phyloP scores from a whole-genome alignment of 129 eudicot genomes.

The Kitagawia praeruptora region DNA sequence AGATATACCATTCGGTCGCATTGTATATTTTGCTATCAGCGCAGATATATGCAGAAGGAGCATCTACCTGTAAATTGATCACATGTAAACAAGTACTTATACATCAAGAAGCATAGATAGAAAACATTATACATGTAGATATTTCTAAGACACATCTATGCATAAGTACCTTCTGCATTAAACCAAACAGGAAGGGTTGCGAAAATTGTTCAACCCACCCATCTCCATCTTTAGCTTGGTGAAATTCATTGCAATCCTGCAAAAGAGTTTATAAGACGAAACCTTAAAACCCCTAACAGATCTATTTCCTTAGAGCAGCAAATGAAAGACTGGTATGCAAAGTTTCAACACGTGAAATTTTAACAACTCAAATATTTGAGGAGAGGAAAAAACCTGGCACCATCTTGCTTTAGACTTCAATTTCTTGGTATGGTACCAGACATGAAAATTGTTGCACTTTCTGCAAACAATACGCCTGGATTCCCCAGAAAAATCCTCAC shows the following conservation, averaged over 20 bases:
- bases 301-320: neutral
- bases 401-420: constrained; percentile 55
- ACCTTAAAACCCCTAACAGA: neutral
- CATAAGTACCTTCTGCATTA: constrained; percentile 61
- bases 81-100: neutral
- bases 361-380: constrained; percentile 14
- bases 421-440: constrained; percentile 46
- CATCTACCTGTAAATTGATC: constrained; percentile 54
- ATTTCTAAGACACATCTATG: constrained; percentile 4
- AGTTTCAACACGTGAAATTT: neutral
- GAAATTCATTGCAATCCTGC: constrained; percentile 61
- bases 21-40: constrained; percentile 83
- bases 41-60: constrained; percentile 81
- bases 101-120: neutral
- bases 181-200: constrained; percentile 77
- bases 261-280: neutral
- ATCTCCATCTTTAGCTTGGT: constrained; percentile 68
- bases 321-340: neutral
- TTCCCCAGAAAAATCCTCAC: constrained; percentile 58
- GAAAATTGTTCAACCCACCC: constrained; percentile 99
- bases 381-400: constrained; percentile 49
- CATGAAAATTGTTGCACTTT: constrained; percentile 49
- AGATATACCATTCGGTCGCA: constrained; percentile 94
- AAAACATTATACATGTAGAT: neutral
- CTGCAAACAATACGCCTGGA: constrained; percentile 50